Percentiles rank a stretch among this genome's conserved stretches.
phyloP scores from a whole-genome alignment of 768 basidiomycete genomes.

The Agrocybe chaxingu region DNA sequence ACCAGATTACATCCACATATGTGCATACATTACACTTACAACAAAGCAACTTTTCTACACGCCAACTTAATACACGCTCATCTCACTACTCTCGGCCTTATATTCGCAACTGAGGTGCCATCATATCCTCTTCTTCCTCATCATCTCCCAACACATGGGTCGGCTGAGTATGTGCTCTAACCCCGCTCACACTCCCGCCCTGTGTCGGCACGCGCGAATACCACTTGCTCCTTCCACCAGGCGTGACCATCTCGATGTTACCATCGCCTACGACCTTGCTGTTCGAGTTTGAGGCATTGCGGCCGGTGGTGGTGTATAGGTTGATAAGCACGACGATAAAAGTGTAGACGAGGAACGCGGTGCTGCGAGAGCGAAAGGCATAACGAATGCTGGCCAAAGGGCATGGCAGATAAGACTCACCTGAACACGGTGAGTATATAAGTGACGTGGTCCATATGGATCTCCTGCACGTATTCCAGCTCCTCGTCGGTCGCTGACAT shows the following conservation, averaged over 20 bases:
- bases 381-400: neutral
- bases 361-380: slow-evolving; percentile 29
- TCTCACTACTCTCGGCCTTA: neutral
- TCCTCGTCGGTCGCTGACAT: slow-evolving; percentile 96
- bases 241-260: slow-evolving; percentile 22
- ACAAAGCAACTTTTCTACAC: too few relatives aligned
- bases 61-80: too few relatives aligned
- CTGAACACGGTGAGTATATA: slow-evolving; percentile 84
- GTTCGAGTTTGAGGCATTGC: slow-evolving; percentile 37
- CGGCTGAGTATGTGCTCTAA: neutral
- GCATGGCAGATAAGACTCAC: slow-evolving; percentile 30
- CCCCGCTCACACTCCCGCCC: slow-evolving; percentile 8
- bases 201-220: slow-evolving; percentile 54
- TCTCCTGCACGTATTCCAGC: slow-evolving; percentile 61
- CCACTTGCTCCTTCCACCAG: slow-evolving; percentile 48
- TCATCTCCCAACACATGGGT: slow-evolving; percentile 53
- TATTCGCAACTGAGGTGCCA: slow-evolving; percentile 16
- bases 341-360: slow-evolving; percentile 77
- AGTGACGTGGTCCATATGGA: slow-evolving; percentile 88
- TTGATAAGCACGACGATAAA: slow-evolving; percentile 69
- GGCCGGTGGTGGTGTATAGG: slow-evolving; percentile 62
- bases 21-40: too few relatives aligned
- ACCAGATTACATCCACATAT: too few relatives aligned
- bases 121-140: slow-evolving; percentile 34
- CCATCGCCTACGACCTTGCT: slow-evolving; percentile 17